Evolutionary conservation across 1,284 basidiomycete genomes (phyloP), one percentile per base, ranked within the genome.

Genomic region (Irpex sp.): DNA sequence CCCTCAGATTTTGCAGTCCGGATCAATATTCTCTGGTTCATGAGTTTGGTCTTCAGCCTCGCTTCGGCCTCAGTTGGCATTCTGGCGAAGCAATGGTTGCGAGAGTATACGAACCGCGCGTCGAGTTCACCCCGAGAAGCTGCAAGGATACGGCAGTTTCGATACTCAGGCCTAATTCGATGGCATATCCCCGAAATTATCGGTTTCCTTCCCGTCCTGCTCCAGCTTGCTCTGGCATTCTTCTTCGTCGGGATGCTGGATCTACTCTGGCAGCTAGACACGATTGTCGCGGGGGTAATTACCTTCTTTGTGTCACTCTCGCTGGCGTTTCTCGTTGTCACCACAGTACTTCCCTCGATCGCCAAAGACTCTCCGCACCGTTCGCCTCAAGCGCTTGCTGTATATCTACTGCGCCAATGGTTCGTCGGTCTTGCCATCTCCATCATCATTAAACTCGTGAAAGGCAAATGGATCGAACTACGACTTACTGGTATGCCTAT

Each of bases 21-120:
- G 2, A 65, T 71, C 64, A 71, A 71, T 56, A 63, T 65, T 5
- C 63, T 71, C 3, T 71, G 70, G 70, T 71, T 71, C 63, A 64
- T 67, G 1, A 67, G 69, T 36, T 65, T 71, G 5, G 69, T 71
- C 7, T 63, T 68, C 21, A 68, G 67, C 55, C 67, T 71, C 9
- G 61, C 66, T 15, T 66, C 70, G 0, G 69, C 70, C 1, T 68
- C 69, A 1, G 60, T 70, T 9, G 69, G 68, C 43, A 69, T 71
- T 17, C 62, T 69, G 33, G 67, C 66, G 11, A 69, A 69, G 33
- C 70, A 71, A 36, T 71, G 70, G 70, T 55, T 71, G 15, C 63
- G 67, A 17, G 66, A 70, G n/a, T 68, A 68, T 56, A 57, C 65
- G 35, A 62, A 62, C 43, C 58, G 57, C 26, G 50, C 64, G 5